Base-by-base conservation (phyloP, 306 rosid species). In the Acacia melanoxylon region DNA sequence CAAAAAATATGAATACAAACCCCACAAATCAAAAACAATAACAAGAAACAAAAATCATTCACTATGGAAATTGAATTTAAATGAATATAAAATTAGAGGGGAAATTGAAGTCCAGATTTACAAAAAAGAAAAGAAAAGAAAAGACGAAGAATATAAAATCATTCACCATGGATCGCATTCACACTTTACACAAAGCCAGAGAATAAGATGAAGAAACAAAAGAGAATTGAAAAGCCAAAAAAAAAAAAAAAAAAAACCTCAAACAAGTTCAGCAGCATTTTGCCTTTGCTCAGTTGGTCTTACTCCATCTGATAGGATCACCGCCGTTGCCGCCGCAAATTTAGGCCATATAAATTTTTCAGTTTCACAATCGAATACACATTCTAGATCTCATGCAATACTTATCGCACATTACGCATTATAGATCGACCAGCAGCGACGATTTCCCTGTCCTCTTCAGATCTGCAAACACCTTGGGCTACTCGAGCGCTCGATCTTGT, bases 381-480 rank as follows among this genome's bases (percentile, higher is more conserved):
- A 46, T 72, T 25, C 4, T 17, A 80, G 68, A 29, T 82, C 71
- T 70, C 56, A 44, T 8, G 35, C 35, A 5, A 42, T n/a, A 44
- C 54, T 5, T 0, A 41, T 19, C 29, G 2, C 52, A 16, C 52
- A 12, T 16, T 13, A 72, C 41, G 14, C 82, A 44, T 41, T 70
- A 24, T 3, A 41, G 70, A 75, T 88, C 86, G 51, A 87, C 66
- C n/a, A 56, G 27, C n/a, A 77, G 76, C 74, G 10, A 63, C 67
- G 69, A 85, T 71, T 29, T 85, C 81, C 8, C n/a, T 82, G 87
- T 4, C 17, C 29, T 68, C 8, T 70, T 42, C 1, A 86, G 81
- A 9, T 77, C 56, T 3, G 56, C 74, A 5, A 56, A n/a, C 8
- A n/a, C 40, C 67, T 8, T 41, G 0, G 84, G 68, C 22, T 75